Percentiles rank a stretch among this genome's conserved stretches.
Conservation (phyloP, 164 flowering plant species). For the Vitis amurensis region DNA sequence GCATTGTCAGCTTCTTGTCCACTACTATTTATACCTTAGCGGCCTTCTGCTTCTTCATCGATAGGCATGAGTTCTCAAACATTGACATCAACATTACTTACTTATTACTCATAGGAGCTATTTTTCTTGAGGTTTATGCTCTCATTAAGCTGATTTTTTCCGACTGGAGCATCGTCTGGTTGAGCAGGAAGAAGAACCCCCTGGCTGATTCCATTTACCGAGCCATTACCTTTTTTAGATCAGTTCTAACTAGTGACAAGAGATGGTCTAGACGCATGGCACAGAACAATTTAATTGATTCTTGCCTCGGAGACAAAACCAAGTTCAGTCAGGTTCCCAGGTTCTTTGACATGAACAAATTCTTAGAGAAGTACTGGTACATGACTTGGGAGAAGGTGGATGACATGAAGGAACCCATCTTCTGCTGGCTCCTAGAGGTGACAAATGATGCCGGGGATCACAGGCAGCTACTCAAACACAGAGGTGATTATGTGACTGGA, state of each 20-base stretch:
- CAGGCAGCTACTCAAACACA: background rate
- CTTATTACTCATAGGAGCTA: conserved; percentile 9
- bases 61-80: too few relatives aligned
- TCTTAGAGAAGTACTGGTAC: background rate
- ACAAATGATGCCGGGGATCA: background rate
- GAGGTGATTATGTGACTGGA: background rate
- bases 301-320: background rate
- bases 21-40: too few relatives aligned
- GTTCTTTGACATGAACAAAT: background rate
- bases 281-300: background rate
- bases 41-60: too few relatives aligned
- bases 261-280: conserved; percentile 11
- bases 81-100: too few relatives aligned
- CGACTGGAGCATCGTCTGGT: conserved; percentile 5
- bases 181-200: background rate
- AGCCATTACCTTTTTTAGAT: background rate
- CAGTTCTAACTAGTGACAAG: background rate
- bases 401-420: conserved; percentile 5
- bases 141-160: background rate
- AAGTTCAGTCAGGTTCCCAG: background rate
- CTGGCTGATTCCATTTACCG: background rate
- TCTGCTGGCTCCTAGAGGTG: background rate
- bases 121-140: conserved; percentile 8
- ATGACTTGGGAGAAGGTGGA: background rate
- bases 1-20: too few relatives aligned